Percentiles rank a stretch among this genome's conserved stretches.
Evolutionary conservation across 2,329 filamentous ascomycete species (phyloP).

Genomic region (Blumeriella jaapii): DNA sequence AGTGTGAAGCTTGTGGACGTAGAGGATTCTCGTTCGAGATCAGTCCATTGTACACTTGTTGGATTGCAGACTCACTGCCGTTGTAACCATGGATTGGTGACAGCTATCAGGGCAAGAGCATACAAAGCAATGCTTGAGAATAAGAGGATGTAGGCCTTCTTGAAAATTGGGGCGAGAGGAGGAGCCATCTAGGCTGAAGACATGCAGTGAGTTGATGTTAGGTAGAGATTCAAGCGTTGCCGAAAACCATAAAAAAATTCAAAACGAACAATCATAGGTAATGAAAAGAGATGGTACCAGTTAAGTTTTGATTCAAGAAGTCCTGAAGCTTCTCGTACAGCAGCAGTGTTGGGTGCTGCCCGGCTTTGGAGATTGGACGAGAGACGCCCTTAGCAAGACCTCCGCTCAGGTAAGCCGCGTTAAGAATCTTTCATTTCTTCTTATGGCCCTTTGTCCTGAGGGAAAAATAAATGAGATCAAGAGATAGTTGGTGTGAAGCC

Average conservation of each 20-base stretch:
- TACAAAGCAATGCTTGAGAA: slow-evolving; percentile 54
- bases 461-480: too few species aligned
- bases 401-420: too few species aligned
- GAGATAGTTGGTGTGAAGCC: too few species aligned
- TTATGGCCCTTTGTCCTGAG: too few species aligned
- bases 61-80: slow-evolving; percentile 52
- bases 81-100: slow-evolving; percentile 62
- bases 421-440: too few species aligned
- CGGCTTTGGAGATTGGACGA: too few species aligned
- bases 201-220: slow-evolving; percentile 3
- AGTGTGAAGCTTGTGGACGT: slow-evolving; percentile 70
- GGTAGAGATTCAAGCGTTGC: too few species aligned
- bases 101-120: slow-evolving; percentile 48
- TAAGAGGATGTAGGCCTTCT: slow-evolving; percentile 38
- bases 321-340: too few species aligned
- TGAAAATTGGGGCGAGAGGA: slow-evolving; percentile 34
- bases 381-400: too few species aligned
- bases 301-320: too few species aligned
- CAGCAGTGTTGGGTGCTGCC: too few species aligned
- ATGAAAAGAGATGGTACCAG: background rate
- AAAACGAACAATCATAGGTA: background rate
- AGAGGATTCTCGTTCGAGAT: slow-evolving; percentile 49
- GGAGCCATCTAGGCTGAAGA: slow-evolving; percentile 15
- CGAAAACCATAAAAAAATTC: background rate
- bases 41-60: too few species aligned